Evolutionary conservation across 352 stramenopile species (phyloP), one percentile per base, ranked within the genome.

Genomic region (Globisporangium rhizosaccharum): DNA sequence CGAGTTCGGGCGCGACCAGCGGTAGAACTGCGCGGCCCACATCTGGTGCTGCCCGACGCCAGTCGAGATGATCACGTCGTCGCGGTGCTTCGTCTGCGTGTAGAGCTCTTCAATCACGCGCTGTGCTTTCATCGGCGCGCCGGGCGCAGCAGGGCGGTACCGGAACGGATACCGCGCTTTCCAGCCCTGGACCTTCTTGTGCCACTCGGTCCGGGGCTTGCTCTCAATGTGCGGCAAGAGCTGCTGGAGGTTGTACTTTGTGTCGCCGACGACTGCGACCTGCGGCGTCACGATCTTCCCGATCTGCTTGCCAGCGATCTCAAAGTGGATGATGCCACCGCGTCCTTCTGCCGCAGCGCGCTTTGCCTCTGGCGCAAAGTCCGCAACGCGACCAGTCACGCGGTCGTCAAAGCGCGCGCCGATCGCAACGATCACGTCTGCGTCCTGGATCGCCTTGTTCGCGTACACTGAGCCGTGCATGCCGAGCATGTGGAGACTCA

Each of bases 11-110:
- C 92, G 65, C n/a, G 81, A 97, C 92, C 93, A 98, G 41, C 92
- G 96, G 69, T 98, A 97, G 61, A 97, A 96, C 79, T 98, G 95
- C 28, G 95, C 95, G 12, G 95, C 90, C 74, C 95, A 97, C 95
- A 98, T 98, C 79, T 98, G 95, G 67, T 98, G 95, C 75, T 98
- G 95, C 15, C 95, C 95, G n/a, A 97, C 88, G 53, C 96, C 95
- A 20, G 92, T 97, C n/a, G 92, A 96, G 45, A 97, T 89, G 67
- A 98, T 95, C 48, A 98, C 86, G 55, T 96, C 75, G 52, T 98
- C 79, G 53, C 66, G 75, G 52, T 87, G 66, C 65, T 98, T 97
- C 26, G 96, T 98, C 65, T 98, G 90, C 59, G 78, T 87, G 72
- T 98, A 96, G 39, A 98, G 77, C 72, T 98, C 92, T 51, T 90